Conservation (phyloP, 2,329 filamentous ascomycete species). For the Hypocrella siamensis region DNA sequence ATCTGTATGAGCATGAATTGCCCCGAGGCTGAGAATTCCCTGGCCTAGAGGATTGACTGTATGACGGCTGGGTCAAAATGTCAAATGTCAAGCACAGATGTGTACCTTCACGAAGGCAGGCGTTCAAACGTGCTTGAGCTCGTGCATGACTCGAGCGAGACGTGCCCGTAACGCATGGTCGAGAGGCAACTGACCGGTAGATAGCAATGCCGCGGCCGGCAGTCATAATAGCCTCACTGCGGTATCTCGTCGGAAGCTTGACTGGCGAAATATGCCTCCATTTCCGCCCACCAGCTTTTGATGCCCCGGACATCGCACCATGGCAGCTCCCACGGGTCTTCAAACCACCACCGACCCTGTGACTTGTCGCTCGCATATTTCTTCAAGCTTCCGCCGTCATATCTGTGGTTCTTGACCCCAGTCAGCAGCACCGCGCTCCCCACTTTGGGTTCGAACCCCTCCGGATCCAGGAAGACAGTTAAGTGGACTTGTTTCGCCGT, state of each 20-base stretch:
- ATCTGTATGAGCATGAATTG: no score
- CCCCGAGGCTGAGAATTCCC: no score
- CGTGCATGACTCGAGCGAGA: no score
- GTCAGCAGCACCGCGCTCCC: constrained; percentile 35
- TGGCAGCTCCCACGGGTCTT: constrained; percentile 25
- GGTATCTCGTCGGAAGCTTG: constrained; percentile 1
- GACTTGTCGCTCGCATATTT: constrained; percentile 25
- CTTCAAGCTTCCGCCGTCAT: constrained; percentile 30
- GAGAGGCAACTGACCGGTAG: no score
- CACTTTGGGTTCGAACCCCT: constrained; percentile 27
- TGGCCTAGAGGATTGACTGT: no score
- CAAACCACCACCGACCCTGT: constrained; percentile 34
- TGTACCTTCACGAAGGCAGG: no score
- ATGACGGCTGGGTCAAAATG: no score
- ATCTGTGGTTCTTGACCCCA: constrained; percentile 41
- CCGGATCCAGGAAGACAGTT: constrained; percentile 38
- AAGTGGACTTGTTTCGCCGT: constrained; percentile 35
- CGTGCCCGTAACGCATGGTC: no score
- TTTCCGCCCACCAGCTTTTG: constrained; percentile 26
- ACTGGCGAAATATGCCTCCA: constrained; percentile 7
- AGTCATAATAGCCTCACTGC: no score
- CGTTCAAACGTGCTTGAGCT: no score
- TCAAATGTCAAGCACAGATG: no score
- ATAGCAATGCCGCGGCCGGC: no score
- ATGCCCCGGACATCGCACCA: constrained; percentile 35